These are phyloP conservation scores for Eucalyptus urophylla DNA, from an alignment of 345 rosid species.

Conservation along the genomic window DNA sequence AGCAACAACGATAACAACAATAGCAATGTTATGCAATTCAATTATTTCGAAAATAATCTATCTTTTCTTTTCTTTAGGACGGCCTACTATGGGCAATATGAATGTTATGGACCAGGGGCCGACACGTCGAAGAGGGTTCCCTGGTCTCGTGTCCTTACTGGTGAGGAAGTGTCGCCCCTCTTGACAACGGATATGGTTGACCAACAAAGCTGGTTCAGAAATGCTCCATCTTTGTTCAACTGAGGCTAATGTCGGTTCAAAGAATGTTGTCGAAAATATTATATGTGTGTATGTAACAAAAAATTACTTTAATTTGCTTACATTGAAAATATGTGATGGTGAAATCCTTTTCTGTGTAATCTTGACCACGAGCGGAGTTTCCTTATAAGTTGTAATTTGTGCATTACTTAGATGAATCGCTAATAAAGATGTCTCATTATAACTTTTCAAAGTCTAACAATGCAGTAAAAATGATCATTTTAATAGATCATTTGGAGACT, in stretches of 20 bases:
- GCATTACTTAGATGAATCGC: neutral
- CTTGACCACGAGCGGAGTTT: too few relatives aligned
- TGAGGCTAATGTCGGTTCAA: neutral
- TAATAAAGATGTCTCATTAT: neutral
- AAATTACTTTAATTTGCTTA: neutral
- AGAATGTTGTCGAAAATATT: neutral
- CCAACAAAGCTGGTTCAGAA: constrained; percentile 20
- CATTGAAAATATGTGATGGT: neutral
- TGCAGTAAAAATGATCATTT: too few relatives aligned
- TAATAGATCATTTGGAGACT: neutral
- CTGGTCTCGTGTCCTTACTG: constrained; percentile 36
- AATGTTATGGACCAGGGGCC: constrained; percentile 52
- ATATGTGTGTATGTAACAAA: too few relatives aligned
- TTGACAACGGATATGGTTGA: constrained; percentile 44
- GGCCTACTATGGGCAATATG: constrained; percentile 44
- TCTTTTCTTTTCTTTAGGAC: constrained; percentile 9
- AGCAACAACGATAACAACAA: neutral
- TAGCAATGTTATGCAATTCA: neutral
- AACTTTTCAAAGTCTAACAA: neutral
- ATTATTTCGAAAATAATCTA: neutral
- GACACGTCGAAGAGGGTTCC: constrained; percentile 15
- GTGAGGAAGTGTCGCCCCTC: constrained; percentile 21
- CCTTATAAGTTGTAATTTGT: neutral
- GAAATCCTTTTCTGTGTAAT: neutral
- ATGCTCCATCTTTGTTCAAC: neutral